Evolutionary conservation across 495 filamentous ascomycete species (phyloP), one percentile per base, ranked within the genome.

Genomic region (Penicillium lagena): DNA sequence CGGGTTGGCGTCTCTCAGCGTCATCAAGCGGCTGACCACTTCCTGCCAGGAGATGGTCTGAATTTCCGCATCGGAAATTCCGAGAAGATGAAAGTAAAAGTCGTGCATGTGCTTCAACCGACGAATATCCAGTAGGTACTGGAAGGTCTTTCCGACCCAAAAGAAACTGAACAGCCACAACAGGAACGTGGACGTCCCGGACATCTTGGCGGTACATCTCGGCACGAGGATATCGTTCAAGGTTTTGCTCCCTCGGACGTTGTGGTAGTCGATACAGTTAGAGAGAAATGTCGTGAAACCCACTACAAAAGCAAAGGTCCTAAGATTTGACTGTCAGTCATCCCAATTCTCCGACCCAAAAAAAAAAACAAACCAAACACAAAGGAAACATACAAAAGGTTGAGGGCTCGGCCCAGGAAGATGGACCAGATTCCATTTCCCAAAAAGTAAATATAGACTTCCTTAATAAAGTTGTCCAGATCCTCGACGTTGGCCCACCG

Each of bases 21-120:
- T 75, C 83, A 96, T 96, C 42, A 98, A 71, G 37, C 90, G 84
- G 31, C 80, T 84, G 35, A 98, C 91, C 30, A 97, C 78, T 47
- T 94, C 85, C 60, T 96, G 89, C 93, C 93, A 98, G 7, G 89
- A 88, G 29, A 97, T 84, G 0, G 90, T 96, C 64, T 97, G 94
- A 58, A 98, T 94, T 48, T 98, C 94, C 14, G 79, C 70, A 53
- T 97, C 94, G 2, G 87, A 86, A 29, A 98, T 84, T 29, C 85
- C 83, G 12, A 98, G 78, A 7, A 96, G 75, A 56, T 96, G 79
- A 34, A 79, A 66, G 63, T 89, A 98, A 64, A 97, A 98, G 62
- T 93, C 83, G 54, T 90, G 89, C 63, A 95, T 81, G 29, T 87
- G 74, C 51, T 78, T 70, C 12, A 97, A 75, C 14, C 83, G 77